These are phyloP conservation scores for California macrophylla DNA, from an alignment of 441 rosid species.

Conservation along the genomic window DNA sequence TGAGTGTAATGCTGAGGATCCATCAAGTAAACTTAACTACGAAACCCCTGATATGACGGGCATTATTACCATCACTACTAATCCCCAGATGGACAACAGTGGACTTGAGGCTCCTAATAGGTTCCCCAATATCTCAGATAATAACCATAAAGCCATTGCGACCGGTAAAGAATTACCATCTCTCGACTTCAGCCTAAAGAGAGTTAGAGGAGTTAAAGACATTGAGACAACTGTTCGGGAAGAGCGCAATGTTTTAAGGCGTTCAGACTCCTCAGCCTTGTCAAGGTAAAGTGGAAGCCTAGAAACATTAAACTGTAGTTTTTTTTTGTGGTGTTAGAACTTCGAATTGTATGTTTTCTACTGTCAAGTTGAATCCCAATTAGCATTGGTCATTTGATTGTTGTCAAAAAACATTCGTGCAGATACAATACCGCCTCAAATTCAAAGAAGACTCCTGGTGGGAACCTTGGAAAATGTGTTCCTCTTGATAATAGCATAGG, in stretches of 20 bases:
- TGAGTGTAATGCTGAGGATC: conserved; percentile 21
- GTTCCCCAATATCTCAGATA: conserved; percentile 25
- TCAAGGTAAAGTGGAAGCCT: conserved; percentile 35
- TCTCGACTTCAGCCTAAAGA: conserved; percentile 34
- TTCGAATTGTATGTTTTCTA: not conserved
- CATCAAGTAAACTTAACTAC: conserved; percentile 20
- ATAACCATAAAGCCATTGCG: conserved; percentile 24
- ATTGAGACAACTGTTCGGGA: conserved; percentile 25
- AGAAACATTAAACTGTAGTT: not conserved
- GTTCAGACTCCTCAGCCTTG: conserved; percentile 61
- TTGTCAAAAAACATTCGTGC: conserved; percentile 12
- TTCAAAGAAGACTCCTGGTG: conserved; percentile 43
- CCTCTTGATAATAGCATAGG: conserved; percentile 39
- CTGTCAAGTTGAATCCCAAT: not conserved
- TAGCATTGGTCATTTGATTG: not conserved
- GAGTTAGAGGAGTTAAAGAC: conserved; percentile 32
- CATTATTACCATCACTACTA: conserved; percentile 20
- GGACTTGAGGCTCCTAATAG: conserved; percentile 21
- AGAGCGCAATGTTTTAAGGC: conserved; percentile 46
- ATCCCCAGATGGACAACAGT: conserved; percentile 26
- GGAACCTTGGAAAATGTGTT: conserved; percentile 49
- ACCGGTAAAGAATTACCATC: conserved; percentile 33
- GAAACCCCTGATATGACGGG: conserved; percentile 7
- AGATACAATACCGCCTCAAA: conserved; percentile 53
- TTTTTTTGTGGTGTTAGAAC: not conserved